These are phyloP conservation scores for Comarum palustre DNA, from an alignment of 306 rosid genomes.

Conservation along the genomic window DNA sequence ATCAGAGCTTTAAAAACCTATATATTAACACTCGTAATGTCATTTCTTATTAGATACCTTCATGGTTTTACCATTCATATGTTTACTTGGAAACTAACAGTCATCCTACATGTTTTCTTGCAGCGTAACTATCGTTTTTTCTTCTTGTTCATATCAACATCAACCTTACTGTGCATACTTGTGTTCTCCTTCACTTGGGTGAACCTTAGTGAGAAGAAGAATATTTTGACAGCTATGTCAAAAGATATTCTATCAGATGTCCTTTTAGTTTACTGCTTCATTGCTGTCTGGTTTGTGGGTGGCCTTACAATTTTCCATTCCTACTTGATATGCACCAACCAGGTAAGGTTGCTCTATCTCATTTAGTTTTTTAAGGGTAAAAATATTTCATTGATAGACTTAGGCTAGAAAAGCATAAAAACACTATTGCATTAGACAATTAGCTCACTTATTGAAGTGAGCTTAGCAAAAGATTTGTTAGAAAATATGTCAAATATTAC, in stretches of 20 bases:
- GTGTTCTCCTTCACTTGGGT: constrained; percentile 70
- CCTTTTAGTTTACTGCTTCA: constrained; percentile 68
- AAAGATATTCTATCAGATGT: constrained; percentile 58
- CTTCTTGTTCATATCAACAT: constrained; percentile 84
- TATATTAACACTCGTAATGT: no score
- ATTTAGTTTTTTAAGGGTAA: no score
- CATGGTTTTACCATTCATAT: neutral
- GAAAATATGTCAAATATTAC: no score
- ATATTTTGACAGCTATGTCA: constrained; percentile 37
- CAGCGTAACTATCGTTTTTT: constrained; percentile 94
- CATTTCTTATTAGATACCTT: neutral
- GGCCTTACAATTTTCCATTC: constrained; percentile 92
- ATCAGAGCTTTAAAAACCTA: neutral
- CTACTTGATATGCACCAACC: constrained; percentile 78
- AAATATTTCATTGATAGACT: no score
- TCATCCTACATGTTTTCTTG: constrained; percentile 33
- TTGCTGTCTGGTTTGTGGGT: constrained; percentile 91
- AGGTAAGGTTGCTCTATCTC: constrained; percentile 47
- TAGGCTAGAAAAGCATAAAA: no score
- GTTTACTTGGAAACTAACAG: constrained; percentile 24
- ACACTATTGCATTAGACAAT: no score
- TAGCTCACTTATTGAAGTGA: no score
- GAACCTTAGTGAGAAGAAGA: constrained; percentile 29
- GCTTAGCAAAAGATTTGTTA: no score
- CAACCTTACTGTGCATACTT: constrained; percentile 73